Evolutionary conservation across 306 rosid genomes (phyloP), one percentile per base, ranked within the genome.

Genomic region (Corylus heterophylla): DNA sequence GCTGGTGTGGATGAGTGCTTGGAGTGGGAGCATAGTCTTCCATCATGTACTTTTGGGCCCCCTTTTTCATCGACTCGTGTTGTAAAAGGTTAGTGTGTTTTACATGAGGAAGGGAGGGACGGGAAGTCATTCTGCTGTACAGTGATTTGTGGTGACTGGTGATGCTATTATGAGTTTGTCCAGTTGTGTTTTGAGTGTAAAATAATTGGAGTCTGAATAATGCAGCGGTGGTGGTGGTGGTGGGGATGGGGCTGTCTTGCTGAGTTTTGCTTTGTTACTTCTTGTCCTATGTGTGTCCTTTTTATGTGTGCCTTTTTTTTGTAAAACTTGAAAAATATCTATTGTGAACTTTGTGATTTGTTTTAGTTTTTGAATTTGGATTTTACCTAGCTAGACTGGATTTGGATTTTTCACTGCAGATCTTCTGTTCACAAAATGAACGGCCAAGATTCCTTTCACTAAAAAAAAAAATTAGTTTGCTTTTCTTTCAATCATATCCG

Each of bases 51-150:
- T 73, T 85, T 20, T 73, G 89, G 89, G 89, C 80, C 81, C 3
- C 80, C 81, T 71, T 69, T 79, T 74, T 79, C 74, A 78, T 74
- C 78, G 80, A 63, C 76, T 78, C 74, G 61, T 78, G 59, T 75
- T 76, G 83, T 67, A 81, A 90, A 87, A 87, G 95, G 84, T 72
- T 76, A 56, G 80, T 71, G 86, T 90, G 88, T 92, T 89, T 90
- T 87, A 86, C 83, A 69, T 86, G 87, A 71, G 82, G 79, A 73
- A 61, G 71, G 48, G 86, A 71, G 82, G 79, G 73, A 61, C 68
- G 48, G 44, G 44, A 81, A 80, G 83, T 84, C 72, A 27, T 73
- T 85, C 78, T 64, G 74, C 67, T 89, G 89, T 82, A 74, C 68
- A 82, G 84, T 77, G 80, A 76, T 79, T 47, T 67, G 67, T 80